Evolutionary conservation across 139 green algal genomes (phyloP), one percentile per base, ranked within the genome.

Genomic region (Astrephomene gubernaculifera): DNA sequence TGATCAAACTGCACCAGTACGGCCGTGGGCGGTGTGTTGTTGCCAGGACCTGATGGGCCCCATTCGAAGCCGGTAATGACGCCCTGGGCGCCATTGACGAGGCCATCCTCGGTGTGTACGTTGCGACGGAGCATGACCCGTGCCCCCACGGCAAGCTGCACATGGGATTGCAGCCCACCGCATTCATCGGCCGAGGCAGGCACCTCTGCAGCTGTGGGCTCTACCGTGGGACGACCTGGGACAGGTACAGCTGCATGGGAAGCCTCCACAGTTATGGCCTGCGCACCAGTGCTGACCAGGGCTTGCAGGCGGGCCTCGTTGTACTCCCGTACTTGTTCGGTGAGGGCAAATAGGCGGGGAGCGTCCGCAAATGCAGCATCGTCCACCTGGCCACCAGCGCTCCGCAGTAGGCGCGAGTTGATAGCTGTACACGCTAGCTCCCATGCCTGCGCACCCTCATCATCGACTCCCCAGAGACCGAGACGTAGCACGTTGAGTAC

Each of bases 101-200:
- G 68, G 17, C 68, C 68, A 24, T 75, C 68, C 38, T 35, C 38
- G 27, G 68, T 75, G 35, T 54, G 4, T 10, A 75, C 36, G 38
- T 75, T 75, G 68, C 68, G 68, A 10, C 68, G 68, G 36, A 75
- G 68, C 68, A 75, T 75, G 38, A 79, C 71, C 10, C 71, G 71
- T 21, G 71, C 71, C 6, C 71, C 71, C 14, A 60, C 41, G 25
- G 71, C 71, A 9, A 79, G 41, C 21, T 29, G 29, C 41, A 79
- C 71, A 21, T 29, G 33, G 71, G 43, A 43, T 29, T 61, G 44
- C 71, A 79, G 71, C 29, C 71, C 71, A 29, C 71, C 71, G 44
- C 43, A 79, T 44, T 79, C 41, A 31, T 79, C 71, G 8, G 71
- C 71, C 25, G 44, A 65, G 29, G 29, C 6, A 33, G 71, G 44